Evolutionary conservation across 139 green algal species (phyloP), one percentile per base, ranked within the genome.

Genomic region (Auxenochlorella protothecoides): DNA sequence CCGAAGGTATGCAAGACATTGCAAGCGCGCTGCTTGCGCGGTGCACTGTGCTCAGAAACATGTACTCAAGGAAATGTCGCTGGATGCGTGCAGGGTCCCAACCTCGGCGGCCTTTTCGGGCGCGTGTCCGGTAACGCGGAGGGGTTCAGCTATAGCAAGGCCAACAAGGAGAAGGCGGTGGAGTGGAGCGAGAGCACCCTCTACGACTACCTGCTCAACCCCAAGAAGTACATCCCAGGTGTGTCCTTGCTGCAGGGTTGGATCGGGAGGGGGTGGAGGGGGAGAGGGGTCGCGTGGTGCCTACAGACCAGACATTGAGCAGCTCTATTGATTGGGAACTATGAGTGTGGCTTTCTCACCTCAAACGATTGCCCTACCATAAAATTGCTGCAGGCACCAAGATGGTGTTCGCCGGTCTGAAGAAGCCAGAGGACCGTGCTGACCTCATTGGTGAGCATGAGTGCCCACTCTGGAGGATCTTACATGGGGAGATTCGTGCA

Each of bases 331-430:
- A 44, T 44, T 44, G 27, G 27, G 27, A 44, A 44, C 27, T 44
- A 1, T 44, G 27, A 44, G 27, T 1, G 27, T 44, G 27, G 27
- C 27, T 44, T 44, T 44, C 27, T 44, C 27, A 44, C 27, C 27
- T 44, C 27, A 44, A 44, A 44, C 27, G 27, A 44, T 44, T 44
- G 0, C 27, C 27, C 27, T 44, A 44, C 27, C 27, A 44, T 44
- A 1, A 44, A 44, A 44, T 79, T 73, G 80, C 83, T 77, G 79
- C 88, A 88, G 93, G 93, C 57, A 98, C 89, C 16, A 98, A 99
- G 89, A 99, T 99, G 95, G 94, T 99, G 59, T 99, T 99, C 78
- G 91, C 94, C 52, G 95, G 95, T 9, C 81, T 99, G 54, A 99
- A 99, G 85, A 98, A 98, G 86, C 89, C 89, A 0, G 84, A 97